Evolutionary conservation across 768 basidiomycete species (phyloP).

Genomic region (Holtermannia corniformis): DNA sequence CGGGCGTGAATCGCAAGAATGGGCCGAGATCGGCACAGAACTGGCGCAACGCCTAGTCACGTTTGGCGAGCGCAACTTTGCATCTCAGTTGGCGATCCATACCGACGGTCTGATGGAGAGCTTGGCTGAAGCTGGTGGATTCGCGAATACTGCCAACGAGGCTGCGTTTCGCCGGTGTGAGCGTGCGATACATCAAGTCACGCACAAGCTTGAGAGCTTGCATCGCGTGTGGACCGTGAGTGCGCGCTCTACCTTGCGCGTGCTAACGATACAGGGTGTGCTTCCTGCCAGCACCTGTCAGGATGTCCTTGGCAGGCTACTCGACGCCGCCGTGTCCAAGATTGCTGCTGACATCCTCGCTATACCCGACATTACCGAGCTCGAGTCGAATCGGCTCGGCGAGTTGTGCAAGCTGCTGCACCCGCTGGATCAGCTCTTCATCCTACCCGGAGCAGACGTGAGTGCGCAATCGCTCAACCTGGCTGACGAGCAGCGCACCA

Average conservation of each 20-base stretch:
- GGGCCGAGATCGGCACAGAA: conserved; percentile 44
- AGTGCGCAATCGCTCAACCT: neutral
- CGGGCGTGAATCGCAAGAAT: conserved; percentile 3
- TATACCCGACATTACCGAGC: conserved; percentile 74
- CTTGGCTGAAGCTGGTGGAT: conserved; percentile 50
- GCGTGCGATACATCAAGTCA: conserved; percentile 53
- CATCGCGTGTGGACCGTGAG: conserved; percentile 66
- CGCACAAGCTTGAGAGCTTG: conserved; percentile 56
- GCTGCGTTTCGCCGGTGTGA: conserved; percentile 70
- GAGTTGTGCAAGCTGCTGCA: conserved; percentile 72
- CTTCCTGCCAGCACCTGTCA: conserved; percentile 66
- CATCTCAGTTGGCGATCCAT: conserved; percentile 54
- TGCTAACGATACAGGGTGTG: conserved; percentile 47
- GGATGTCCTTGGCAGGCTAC: conserved; percentile 58
- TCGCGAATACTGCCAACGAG: conserved; percentile 60
- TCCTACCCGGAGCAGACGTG: neutral
- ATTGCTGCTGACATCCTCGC: conserved; percentile 65
- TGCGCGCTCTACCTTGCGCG: conserved; percentile 4
- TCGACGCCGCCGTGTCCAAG: conserved; percentile 57
- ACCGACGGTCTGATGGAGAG: conserved; percentile 32
- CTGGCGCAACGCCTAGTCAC: conserved; percentile 48
- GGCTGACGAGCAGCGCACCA: conserved; percentile 49
- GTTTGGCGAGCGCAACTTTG: conserved; percentile 60
- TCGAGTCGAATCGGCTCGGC: conserved; percentile 71
- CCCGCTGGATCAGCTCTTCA: conserved; percentile 70